A percentile compares a stretch with the other conserved stretches of the same genome.
Conservation (phyloP, 106 monocot species). For the Dendrobium chrysotoxum region DNA sequence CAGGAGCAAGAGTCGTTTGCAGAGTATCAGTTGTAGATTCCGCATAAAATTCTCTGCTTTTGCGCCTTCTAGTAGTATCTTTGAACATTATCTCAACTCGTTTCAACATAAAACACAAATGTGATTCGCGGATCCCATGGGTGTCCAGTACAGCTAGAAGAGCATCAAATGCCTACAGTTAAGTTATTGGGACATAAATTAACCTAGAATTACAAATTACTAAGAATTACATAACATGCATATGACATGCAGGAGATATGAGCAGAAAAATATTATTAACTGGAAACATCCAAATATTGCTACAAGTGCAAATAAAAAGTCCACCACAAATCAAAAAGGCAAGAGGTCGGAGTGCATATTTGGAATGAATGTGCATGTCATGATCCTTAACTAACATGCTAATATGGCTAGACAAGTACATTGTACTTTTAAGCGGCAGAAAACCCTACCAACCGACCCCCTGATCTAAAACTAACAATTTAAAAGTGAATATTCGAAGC, state of each 20-base stretch:
- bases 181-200: not conserved
- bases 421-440: not conserved
- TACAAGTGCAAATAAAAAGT: slow-evolving; percentile 2
- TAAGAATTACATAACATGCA: not conserved
- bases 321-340: not conserved
- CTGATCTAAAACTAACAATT: not conserved
- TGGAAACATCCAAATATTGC: not conserved
- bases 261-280: not conserved
- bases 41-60: slow-evolving; percentile 2
- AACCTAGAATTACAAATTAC: not conserved
- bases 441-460: not conserved
- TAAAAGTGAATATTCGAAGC: not conserved
- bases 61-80: slow-evolving; percentile 48
- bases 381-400: not conserved
- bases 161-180: slow-evolving; percentile 77
- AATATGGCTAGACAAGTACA: not conserved
- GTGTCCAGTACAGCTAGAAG: slow-evolving; percentile 69
- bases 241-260: not conserved
- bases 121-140: slow-evolving; percentile 81
- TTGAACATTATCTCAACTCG: slow-evolving; percentile 72
- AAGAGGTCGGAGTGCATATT: not conserved
- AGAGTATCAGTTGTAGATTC: not conserved
- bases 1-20: slow-evolving; percentile 23
- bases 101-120: slow-evolving; percentile 83
- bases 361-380: not conserved